A percentile compares a stretch with the other conserved stretches of the same genome.
Evolutionary conservation across 805 yeast species (phyloP).

Genomic region (Hanseniaspora osmophila): DNA sequence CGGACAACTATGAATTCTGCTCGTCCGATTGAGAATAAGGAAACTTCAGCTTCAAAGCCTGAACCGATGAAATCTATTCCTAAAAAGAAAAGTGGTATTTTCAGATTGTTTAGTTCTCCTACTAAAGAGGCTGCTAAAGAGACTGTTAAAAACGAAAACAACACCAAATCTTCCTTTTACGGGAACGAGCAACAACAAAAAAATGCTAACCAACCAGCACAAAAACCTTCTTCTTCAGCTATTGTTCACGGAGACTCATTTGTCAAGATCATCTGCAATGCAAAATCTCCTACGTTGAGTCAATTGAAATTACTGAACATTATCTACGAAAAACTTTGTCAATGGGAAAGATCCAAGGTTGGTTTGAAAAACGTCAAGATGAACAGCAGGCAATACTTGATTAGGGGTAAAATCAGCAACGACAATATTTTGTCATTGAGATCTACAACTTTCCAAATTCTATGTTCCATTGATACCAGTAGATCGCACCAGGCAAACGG

Average conservation of each 20-base stretch:
- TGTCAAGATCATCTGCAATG: constrained; percentile 6
- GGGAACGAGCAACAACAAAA: too few relatives aligned
- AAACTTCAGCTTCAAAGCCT: not conserved
- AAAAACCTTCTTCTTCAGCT: not conserved
- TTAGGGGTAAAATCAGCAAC: constrained; percentile 51
- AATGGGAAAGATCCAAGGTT: constrained; percentile 46
- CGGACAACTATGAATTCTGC: constrained; percentile 5
- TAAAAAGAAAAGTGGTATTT: constrained; percentile 7
- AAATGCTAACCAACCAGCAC: too few relatives aligned
- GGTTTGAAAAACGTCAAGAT: constrained; percentile 46
- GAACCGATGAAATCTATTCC: not conserved
- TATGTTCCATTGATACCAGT: not conserved
- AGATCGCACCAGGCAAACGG: not conserved
- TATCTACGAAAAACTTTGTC: constrained; percentile 41
- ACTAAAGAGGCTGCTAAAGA: not conserved
- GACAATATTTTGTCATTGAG: constrained; percentile 48
- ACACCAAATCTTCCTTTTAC: too few relatives aligned
- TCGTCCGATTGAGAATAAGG: not conserved
- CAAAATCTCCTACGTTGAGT: constrained; percentile 3
- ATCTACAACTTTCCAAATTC: constrained; percentile 47
- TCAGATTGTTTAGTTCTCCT: constrained; percentile 5
- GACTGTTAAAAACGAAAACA: not conserved
- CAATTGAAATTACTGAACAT: constrained; percentile 46
- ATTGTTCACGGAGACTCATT: not conserved
- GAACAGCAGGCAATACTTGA: constrained; percentile 28